Base-by-base conservation (phyloP, 108 stramenopile genomes). In the Conticribra weissflogii region DNA sequence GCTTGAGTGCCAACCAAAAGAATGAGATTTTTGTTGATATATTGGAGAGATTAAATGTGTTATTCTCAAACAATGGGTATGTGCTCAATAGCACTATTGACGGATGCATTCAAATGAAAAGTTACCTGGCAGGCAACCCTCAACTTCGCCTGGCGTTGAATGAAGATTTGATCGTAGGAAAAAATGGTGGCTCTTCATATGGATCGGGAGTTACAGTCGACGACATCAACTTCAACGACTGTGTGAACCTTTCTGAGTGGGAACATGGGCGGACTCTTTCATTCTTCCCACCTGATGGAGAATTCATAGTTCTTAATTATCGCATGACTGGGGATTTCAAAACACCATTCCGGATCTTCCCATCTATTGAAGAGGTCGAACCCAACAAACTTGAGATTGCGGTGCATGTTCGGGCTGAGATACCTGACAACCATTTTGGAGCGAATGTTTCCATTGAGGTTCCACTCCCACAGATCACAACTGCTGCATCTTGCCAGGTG, bases 11-110 rank as follows among this genome's bases (percentile, higher is more conserved):
- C 27, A 89, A 90, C 56, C 93, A 97, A 75, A 95, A 96, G 81
- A 99, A 99, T 80, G 99, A 99, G 76, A 99, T 99, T 45, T 99
- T 98, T 83, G 99, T 99, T 17, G 99, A 99, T 75, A 99, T 99
- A 80, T 72, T 99, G 45, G 99, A 99, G 83, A 85, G 98, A 54
- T 81, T 99, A 29, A 98, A 93, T 72, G 96, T 99, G 33, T 78
- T 99, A n/a, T 99, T 99, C 81, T 94, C 95, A 59, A 85, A 90
- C 66, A 98, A 90, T 68, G 99, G 99, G 12, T 98, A 98, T 70
- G 93, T 98, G 15, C 85, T 99, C 47, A 99, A 98, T 85, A 95
- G 92, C 54, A 93, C 96, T 64, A 98, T 99, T 66, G 99, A 99
- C 62, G 99, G 99, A 28, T 97, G 97, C 74, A 97, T 97, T 73